These are phyloP conservation scores for Noccaea bulbosa DNA, from an alignment of 345 rosid species.

Conservation along the genomic window DNA sequence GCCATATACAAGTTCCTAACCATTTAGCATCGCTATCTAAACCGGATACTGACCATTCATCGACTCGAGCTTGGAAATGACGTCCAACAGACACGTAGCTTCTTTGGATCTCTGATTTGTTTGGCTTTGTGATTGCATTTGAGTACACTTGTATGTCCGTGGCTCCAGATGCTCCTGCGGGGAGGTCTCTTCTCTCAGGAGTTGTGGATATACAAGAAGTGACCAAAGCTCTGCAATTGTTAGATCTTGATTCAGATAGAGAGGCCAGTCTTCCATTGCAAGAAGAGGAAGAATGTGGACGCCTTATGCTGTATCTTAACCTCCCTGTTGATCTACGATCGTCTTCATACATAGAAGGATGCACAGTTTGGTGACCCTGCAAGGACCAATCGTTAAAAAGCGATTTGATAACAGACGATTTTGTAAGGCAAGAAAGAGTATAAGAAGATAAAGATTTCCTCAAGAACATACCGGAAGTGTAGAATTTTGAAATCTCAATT, in stretches of 20 bases:
- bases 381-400: conserved; percentile 4
- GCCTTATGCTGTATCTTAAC: conserved; percentile 44
- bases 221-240: conserved; percentile 17
- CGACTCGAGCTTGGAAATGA: conserved; percentile 68
- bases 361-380: conserved; percentile 62
- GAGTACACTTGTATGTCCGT: conserved; percentile 21
- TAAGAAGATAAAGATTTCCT: not conserved
- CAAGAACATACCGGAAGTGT: conserved; percentile 40
- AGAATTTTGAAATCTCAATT: conserved; percentile 21
- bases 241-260: conserved; percentile 32
- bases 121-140: conserved; percentile 20
- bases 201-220: not conserved
- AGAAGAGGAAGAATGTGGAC: conserved; percentile 39
- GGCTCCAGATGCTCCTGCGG: conserved; percentile 14
- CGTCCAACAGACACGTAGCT: conserved; percentile 53
- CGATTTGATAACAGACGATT: not conserved
- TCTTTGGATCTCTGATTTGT: conserved; percentile 26
- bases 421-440: conserved; percentile 3
- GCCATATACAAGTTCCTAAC: conserved; percentile 70
- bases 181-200: not conserved
- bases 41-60: conserved; percentile 61
- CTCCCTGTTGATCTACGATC: conserved; percentile 43
- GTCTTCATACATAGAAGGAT: conserved; percentile 64
- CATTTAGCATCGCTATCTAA: conserved; percentile 66
- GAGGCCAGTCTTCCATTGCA: conserved; percentile 44